Evolutionary conservation across 2,329 filamentous ascomycete species (phyloP), one percentile per base, ranked within the genome.

Genomic region (Conoideocrella luteorostrata): DNA sequence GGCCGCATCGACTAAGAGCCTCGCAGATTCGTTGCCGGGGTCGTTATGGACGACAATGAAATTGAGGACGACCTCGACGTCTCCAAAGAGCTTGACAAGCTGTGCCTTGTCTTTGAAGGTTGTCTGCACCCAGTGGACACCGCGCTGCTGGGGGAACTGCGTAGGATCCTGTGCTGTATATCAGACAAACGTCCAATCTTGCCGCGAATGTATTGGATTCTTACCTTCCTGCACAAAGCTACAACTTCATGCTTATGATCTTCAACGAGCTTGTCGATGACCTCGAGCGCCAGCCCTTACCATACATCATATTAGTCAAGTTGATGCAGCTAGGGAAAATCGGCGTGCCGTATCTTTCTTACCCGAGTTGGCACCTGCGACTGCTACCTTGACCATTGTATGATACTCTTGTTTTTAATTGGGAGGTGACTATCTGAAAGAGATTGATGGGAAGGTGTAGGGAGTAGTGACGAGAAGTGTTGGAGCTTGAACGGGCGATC

Each of bases 1-100:
- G 18, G 77, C 69, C 1, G 78, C 80, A 33, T 81, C 71, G 24
- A 82, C 71, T 41, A 82, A 61, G 9, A 70, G 56, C 23, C 48
- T 55, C 36, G 57, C 54, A 4, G 71, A 57, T n/a, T 57, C 56
- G 24, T 65, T 50, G 1, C 53, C 50, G 5, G 53, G 52, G 42
- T 66, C 63, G 0, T 54, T 52, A 2, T 65, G 54, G 2, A 60
- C 47, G 5, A 65, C 50, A 12, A 77, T 52, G 50, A 79, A 80
- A 2, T 71, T 77, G 0, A 79, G 58, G 4, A 82, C 59, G 0
- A 73, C 77, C 37, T 80, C 67, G 0, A 70, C 62, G 5, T 74
- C 75, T 11, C 52, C 42, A 1, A 81, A 58, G 0, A 58, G 54
- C 5, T 58, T 37, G 0, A 57, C 55, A 4, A 80, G 57, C 4